Evolutionary conservation across 2,329 filamentous ascomycete genomes (phyloP), one percentile per base, ranked within the genome.

Genomic region (Cladosporium phlei): DNA sequence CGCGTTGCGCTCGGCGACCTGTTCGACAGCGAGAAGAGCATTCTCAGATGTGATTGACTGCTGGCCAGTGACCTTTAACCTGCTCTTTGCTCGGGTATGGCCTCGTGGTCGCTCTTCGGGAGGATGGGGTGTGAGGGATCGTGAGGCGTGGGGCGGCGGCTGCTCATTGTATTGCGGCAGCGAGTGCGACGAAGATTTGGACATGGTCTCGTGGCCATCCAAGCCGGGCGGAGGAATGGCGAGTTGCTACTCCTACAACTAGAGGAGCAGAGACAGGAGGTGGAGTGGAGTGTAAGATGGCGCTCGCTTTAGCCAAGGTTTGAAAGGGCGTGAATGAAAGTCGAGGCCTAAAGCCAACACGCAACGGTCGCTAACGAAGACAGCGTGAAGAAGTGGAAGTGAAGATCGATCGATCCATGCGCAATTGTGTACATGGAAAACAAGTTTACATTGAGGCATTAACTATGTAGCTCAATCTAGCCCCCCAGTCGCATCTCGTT

Each of bases 1-100:
- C 54, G 83, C 77, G 45, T 97, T 73, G 54, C 80, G 82, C 45
- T 82, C 75, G 34, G 88, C 89, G 9, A 86, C 85, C 67, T 95
- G 86, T 61, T 83, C 76, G 16, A 85, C 77, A n/a, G 82, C 84
- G 63, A 96, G 78, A 60, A 79, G 70, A 37, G 80, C 79, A 61
- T 79, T 82, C 29, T 68, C 64, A 21, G 71, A 67, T 45, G 72
- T 75, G 58, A 73, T 67, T 47, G 64, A 64, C 57, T 69, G 63
- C 51, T 63, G 58, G n/a, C 61, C 60, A 14, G 62, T 55, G 32
- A 63, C 49, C 40, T 53, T 58, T 47, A 63, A 43, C 5, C 60
- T 54, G 43, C 53, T 55, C 38, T 51, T 55, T 54, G 64, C 59
- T 62, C 60, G 51, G 45, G 50, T 46, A 47, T 59, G 57, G 39